Percentiles rank a stretch among this genome's conserved stretches.
Evolutionary conservation across 306 rosid genomes (phyloP).

Genomic region (Castanea sativa): DNA sequence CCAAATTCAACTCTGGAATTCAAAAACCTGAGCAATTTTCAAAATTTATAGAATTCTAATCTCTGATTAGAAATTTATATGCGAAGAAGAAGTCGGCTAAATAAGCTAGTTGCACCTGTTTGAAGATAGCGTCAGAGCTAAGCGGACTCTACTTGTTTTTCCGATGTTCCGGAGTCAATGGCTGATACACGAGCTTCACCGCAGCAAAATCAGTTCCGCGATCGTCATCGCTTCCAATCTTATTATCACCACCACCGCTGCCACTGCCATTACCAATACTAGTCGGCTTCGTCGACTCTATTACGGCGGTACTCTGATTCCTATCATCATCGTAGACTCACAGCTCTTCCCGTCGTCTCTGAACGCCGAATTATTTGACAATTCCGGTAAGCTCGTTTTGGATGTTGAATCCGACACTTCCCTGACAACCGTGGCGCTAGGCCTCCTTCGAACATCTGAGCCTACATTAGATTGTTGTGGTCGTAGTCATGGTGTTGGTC

Average conservation of each 20-base stretch:
- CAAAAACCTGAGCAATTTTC: neutral
- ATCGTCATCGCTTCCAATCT: slow-evolving; percentile 12
- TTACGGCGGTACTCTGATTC: slow-evolving; percentile 30
- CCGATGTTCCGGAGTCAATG: slow-evolving; percentile 83
- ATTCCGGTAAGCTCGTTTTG: slow-evolving; percentile 12
- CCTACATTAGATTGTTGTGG: neutral
- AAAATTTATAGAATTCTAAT: neutral
- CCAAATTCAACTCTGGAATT: neutral
- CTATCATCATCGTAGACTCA: slow-evolving; percentile 12
- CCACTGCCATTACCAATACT: slow-evolving; percentile 9
- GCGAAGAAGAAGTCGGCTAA: neutral
- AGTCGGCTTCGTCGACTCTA: slow-evolving; percentile 11
- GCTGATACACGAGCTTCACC: slow-evolving; percentile 48
- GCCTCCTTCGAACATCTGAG: slow-evolving; percentile 46
- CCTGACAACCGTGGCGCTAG: slow-evolving; percentile 18
- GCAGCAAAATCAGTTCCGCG: slow-evolving; percentile 26
- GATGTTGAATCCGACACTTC: slow-evolving; percentile 29
- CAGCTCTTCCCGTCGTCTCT: slow-evolving; percentile 24
- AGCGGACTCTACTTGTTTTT: slow-evolving; percentile 82
- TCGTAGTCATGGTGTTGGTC: too few species aligned
- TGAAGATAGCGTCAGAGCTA: slow-evolving; percentile 81
- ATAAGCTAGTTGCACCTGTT: slow-evolving; percentile 48
- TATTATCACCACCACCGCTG: neutral
- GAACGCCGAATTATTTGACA: slow-evolving; percentile 18
- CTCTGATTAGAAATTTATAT: neutral